Conservation (phyloP, 768 basidiomycete species). For the Amanita inopinata region DNA sequence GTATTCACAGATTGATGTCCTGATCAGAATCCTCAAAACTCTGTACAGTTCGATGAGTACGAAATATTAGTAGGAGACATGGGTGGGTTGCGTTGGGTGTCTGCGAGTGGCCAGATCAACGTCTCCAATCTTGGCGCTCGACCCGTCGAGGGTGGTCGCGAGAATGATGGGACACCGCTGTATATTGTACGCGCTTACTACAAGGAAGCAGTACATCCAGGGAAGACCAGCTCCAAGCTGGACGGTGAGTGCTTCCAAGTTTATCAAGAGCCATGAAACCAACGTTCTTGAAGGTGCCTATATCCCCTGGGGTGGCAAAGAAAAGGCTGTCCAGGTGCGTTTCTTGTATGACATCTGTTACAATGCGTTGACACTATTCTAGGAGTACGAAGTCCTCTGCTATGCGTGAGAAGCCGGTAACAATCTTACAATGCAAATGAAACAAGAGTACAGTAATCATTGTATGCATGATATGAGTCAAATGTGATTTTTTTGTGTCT, state of each 20-base stretch:
- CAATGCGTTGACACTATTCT: conserved; percentile 2
- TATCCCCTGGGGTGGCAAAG: conserved; percentile 42
- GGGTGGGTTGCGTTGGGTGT: conserved; percentile 49
- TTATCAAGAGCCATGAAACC: background rate
- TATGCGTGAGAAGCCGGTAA: conserved; percentile 15
- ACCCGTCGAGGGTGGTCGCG: conserved; percentile 63
- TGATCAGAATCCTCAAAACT: background rate
- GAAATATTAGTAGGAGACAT: conserved; percentile 65
- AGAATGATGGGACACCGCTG: conserved; percentile 48
- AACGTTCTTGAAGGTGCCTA: conserved; percentile 32
- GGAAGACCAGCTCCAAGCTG: conserved; percentile 48
- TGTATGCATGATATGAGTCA: no score
- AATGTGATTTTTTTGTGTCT: no score
- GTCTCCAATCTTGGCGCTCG: conserved; percentile 29
- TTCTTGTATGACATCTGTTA: background rate
- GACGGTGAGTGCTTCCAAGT: conserved; percentile 30
- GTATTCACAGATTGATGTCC: conserved; percentile 9
- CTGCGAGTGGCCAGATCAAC: conserved; percentile 35
- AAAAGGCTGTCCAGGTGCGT: conserved; percentile 42
- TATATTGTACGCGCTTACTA: conserved; percentile 53
- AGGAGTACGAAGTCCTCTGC: conserved; percentile 31
- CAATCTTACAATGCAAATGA: conserved; percentile 1
- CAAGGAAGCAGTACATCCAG: conserved; percentile 45
- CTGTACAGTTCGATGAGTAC: conserved; percentile 43
- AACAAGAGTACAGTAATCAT: no score